Base-by-base conservation (phyloP, 441 rosid species). In the Kokia cookei region DNA sequence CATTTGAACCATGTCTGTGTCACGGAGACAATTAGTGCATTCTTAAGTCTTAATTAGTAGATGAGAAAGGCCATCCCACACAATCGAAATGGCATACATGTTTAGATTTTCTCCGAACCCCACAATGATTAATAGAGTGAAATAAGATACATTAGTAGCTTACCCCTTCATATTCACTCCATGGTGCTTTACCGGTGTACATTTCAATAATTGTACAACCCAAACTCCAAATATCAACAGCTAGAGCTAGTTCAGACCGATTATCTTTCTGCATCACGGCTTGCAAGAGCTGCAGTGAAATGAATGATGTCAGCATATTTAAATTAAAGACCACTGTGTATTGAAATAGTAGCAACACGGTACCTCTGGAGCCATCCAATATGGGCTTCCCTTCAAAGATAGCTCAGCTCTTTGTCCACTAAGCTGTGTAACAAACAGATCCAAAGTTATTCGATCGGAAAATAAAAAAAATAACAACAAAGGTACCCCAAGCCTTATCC, bases 331-430 rank as follows among this genome's bases (percentile, higher is more conserved):
- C 11, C 63, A 63, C 47, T 42, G 53, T 7, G 9, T 54, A 72
- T 50, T 79, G 19, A 75, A 69, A 27, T 19, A 66, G 24, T 57
- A 42, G 61, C 53, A 37, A 68, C 45, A 57, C 63, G 72, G 57
- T 86, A 95, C 99, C 97, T 95, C 99, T 67, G 99, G 99, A 80
- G 98, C 98, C 99, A 93, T 95, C 99, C 99, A 95, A 75, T 95
- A 86, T 24, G 99, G 99, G 75, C 98, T 95, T 82, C 99, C 98
- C 75, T 88, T 95, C 58, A 95, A 69, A 77, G 99, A 95, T 51
- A 95, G 95, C 81, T 88, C 93, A 75, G 93, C 91, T 79, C 85
- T 84, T 86, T 86, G 98, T 61, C 99, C 97, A 5, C 89, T 85
- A 78, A 91, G 93, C 99, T 91, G 84, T 78, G 81, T 68, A 85